These are phyloP conservation scores for Chaetomium cochliodes DNA, from an alignment of 495 filamentous ascomycete genomes.

Conservation along the genomic window DNA sequence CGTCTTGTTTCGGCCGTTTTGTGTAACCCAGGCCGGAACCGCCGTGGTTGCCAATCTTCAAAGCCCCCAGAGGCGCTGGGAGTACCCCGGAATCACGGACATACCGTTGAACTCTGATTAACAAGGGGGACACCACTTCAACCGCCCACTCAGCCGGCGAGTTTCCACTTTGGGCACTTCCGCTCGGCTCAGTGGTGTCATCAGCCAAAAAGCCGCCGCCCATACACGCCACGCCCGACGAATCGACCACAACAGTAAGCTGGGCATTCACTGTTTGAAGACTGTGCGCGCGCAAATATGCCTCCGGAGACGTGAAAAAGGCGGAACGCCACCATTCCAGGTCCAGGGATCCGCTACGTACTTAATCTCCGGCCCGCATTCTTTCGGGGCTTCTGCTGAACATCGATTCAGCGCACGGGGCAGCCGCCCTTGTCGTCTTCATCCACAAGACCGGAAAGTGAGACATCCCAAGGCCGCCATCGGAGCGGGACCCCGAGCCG, in stretches of 20 bases:
- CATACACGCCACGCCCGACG: no score
- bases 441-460: neutral
- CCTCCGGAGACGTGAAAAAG: neutral
- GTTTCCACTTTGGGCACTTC: neutral
- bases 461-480: neutral
- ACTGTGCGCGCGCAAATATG: no score
- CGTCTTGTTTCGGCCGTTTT: neutral
- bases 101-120: neutral
- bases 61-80: neutral
- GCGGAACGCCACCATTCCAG: slow-evolving; percentile 7
- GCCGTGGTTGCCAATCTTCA: neutral
- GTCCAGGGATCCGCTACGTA: neutral
- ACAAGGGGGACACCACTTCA: neutral
- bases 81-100: neutral
- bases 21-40: neutral
- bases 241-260: no score
- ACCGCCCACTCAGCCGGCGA: neutral
- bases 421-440: neutral
- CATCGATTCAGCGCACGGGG: neutral
- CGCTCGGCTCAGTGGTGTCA: neutral
- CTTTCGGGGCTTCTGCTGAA: neutral
- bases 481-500: slow-evolving; percentile 7
- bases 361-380: slow-evolving; percentile 1
- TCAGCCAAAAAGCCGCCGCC: no score
- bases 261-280: no score